Base-by-base conservation (phyloP, 2,329 filamentous ascomycete genomes). In the Monosporascus sp. region DNA sequence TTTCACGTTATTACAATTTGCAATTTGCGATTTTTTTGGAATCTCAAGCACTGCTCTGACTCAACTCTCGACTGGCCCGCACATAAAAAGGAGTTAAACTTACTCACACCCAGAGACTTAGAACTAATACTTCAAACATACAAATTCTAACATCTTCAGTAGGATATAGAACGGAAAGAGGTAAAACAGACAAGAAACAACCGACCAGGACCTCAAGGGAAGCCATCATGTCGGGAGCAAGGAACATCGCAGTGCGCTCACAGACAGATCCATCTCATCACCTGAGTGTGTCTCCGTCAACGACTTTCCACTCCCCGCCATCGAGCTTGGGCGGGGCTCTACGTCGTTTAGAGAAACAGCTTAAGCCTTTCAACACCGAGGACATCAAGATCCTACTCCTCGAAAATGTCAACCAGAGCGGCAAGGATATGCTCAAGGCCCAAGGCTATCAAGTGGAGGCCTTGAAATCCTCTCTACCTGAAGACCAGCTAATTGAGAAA, bases 361-460 rank as follows among this genome's bases (percentile, higher is more conserved):
- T 99, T 62, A 97, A 97, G 77, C 94, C 94, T 17, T 99, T 99
- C 75, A 87, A 93, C 68, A 94, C 91, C 22, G 86, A 93, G 67
- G 93, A 97, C 68, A 91, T 99, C 75, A 97, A 97, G 77, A 96
- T 99, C 53, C 76, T 99, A 53, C 80, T 99, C 18, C 78, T 99
- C 35, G 94, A 99, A 71, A 99, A 97, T 73, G 89, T 99, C 67
- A 99, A 99, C 71, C 78, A 90, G 73, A 90, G 90, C 24, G 94
- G 94, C 15, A 83, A 85, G 64, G 86, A 95, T 47, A 92, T 97
- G 53, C 78, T 99, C 54, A 83, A 75, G 54, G 79, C 77, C 53
- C 92, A 99, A 73, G 94, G 94, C 54, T 99, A 99, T 72, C 94
- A 99, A 73, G 94, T 99, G 36, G 94, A 99, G 74, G 83, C 85